A percentile compares a stretch with the other conserved stretches of the same genome.
Conservation (phyloP, 441 rosid species). For the Hura crepitans region DNA sequence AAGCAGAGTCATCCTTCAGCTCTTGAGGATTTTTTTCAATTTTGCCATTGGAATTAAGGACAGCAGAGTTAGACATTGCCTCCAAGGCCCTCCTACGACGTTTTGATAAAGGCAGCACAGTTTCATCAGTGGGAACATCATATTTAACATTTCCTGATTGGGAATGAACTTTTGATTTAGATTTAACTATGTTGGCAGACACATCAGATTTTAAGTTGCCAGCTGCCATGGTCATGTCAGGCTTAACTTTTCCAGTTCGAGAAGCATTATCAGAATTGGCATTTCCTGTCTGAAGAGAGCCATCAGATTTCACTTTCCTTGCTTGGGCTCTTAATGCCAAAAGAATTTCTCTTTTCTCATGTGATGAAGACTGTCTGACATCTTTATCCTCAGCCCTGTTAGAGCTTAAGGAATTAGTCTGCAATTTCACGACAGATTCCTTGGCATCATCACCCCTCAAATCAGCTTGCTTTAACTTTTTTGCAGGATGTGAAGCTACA, state of each 20-base stretch:
- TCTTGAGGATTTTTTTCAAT: slow-evolving; percentile 39
- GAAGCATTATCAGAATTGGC: slow-evolving; percentile 31
- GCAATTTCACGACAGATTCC: slow-evolving; percentile 27
- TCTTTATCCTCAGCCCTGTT: slow-evolving; percentile 34
- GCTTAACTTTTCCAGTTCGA: slow-evolving; percentile 19
- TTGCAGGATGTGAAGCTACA: slow-evolving; percentile 46
- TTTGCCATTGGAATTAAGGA: slow-evolving; percentile 40
- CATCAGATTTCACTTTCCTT: slow-evolving; percentile 18
- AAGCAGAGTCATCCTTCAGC: slow-evolving; percentile 35
- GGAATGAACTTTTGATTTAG: slow-evolving; percentile 18
- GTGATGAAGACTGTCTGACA: slow-evolving; percentile 30
- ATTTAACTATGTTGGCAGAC: slow-evolving; percentile 23
- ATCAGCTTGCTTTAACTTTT: slow-evolving; percentile 45
- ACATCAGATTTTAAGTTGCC: slow-evolving; percentile 32
- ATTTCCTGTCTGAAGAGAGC: slow-evolving; percentile 19
- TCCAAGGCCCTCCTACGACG: slow-evolving; percentile 54
- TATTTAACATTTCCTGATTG: slow-evolving; percentile 31
- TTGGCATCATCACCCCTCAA: slow-evolving; percentile 33
- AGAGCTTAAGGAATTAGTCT: slow-evolving; percentile 34
- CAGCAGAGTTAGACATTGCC: slow-evolving; percentile 47
- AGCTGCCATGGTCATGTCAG: slow-evolving; percentile 14
- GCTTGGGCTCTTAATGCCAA: slow-evolving; percentile 47
- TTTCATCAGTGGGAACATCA: slow-evolving; percentile 55
- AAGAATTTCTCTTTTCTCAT: slow-evolving; percentile 34
- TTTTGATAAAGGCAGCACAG: slow-evolving; percentile 56